Evolutionary conservation across 2,329 filamentous ascomycete species (phyloP).

Genomic region (Trichoderma sp.): DNA sequence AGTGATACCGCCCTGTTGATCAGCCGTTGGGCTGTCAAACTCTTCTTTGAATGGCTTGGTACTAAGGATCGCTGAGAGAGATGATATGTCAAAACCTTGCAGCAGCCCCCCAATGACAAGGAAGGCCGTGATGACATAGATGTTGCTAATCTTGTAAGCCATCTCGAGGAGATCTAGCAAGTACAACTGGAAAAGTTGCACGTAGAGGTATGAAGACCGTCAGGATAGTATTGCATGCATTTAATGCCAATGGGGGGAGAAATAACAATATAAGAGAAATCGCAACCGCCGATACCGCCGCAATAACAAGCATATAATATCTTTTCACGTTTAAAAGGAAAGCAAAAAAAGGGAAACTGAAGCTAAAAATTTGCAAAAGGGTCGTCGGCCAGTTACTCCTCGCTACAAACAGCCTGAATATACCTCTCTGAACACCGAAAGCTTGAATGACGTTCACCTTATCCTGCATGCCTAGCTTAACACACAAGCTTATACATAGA

Average conservation of each 20-base stretch:
- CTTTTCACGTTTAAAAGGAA: background rate
- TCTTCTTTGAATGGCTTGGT: background rate
- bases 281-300: background rate
- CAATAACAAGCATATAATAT: background rate
- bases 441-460: background rate
- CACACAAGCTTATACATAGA: background rate
- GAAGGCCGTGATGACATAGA: constrained; percentile 2
- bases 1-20: constrained; percentile 6
- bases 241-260: background rate
- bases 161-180: background rate
- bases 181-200: background rate
- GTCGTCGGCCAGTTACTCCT: background rate
- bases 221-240: background rate
- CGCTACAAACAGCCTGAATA: background rate
- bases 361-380: background rate
- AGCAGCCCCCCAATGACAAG: constrained; percentile 3
- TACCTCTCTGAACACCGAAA: background rate
- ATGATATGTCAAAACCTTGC: constrained; percentile 10
- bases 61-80: background rate
- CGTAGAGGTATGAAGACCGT: background rate
- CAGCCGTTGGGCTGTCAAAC: constrained; percentile 8
- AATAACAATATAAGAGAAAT: background rate
- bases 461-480: background rate
- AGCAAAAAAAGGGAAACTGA: background rate
- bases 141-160: background rate